Evolutionary conservation across 176 grass and related monocot genomes (phyloP).

Genomic region (Oryza meridionalis): DNA sequence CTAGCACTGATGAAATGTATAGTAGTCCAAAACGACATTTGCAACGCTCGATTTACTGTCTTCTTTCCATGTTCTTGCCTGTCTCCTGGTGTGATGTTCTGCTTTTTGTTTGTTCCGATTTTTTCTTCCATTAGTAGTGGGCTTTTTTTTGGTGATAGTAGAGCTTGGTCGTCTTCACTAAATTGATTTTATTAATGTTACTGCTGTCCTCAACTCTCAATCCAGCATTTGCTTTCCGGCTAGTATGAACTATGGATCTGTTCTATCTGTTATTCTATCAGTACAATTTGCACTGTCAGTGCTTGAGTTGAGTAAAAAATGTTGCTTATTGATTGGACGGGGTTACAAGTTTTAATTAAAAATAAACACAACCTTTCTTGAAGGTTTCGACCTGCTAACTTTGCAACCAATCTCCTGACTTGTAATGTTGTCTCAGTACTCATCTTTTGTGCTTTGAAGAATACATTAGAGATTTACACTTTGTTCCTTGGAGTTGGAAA

Average conservation of each 20-base stretch:
- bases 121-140: not conserved
- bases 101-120: not conserved
- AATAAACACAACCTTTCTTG: not conserved
- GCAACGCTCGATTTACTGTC: not conserved
- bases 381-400: not conserved
- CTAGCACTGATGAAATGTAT: not conserved
- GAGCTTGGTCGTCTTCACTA: not conserved
- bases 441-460: not conserved
- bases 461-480: not conserved
- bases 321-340: conserved; percentile 9
- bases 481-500: not conserved
- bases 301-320: not conserved
- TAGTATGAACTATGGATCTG: conserved; percentile 19
- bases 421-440: not conserved
- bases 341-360: not conserved
- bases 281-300: not conserved
- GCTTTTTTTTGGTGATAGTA: not conserved
- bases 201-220: not conserved
- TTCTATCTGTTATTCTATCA: not conserved
- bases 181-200: not conserved
- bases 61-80: not conserved
- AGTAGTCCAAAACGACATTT: not conserved
- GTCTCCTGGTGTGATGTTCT: not conserved
- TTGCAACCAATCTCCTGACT: not conserved
- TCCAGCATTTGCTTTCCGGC: not conserved